phyloP scores from a whole-genome alignment of 176 grass and related monocot genomes.

The Cocos nucifera region DNA sequence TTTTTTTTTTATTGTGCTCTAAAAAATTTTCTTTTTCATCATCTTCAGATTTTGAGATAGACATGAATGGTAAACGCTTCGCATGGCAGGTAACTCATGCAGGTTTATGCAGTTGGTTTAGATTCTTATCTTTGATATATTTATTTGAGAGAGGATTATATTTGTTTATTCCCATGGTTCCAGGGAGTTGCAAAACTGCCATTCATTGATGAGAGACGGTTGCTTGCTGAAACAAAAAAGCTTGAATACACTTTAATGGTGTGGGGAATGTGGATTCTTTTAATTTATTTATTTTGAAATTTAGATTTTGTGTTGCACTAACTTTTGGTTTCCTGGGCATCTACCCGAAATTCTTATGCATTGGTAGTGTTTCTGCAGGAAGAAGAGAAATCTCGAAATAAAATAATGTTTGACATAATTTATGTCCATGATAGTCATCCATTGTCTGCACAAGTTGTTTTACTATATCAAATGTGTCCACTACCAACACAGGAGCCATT shows the following conservation, averaged over 20 bases:
- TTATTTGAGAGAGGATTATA: neutral
- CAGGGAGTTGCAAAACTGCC: slow-evolving; percentile 96
- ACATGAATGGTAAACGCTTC: slow-evolving; percentile 98
- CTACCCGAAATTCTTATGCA: too few species aligned
- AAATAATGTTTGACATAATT: slow-evolving; percentile 70
- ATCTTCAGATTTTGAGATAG: slow-evolving; percentile 85
- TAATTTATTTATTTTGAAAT: neutral
- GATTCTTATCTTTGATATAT: neutral
- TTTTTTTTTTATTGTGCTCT: neutral
- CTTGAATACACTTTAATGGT: slow-evolving; percentile 85
- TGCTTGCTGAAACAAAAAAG: slow-evolving; percentile 69
- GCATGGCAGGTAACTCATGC: slow-evolving; percentile 76
- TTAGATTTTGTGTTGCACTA: neutral
- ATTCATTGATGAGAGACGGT: slow-evolving; percentile 74
- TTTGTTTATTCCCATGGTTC: slow-evolving; percentile 17
- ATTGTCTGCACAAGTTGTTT: slow-evolving; percentile 49
- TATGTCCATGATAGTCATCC: slow-evolving; percentile 68
- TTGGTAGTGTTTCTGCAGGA: slow-evolving; percentile 39
- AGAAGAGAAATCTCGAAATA: slow-evolving; percentile 87
- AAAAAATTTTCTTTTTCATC: slow-evolving; percentile 21
- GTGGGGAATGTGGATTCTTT: slow-evolving; percentile 27
- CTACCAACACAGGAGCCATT: slow-evolving; percentile 33
- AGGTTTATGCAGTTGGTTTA: slow-evolving; percentile 3
- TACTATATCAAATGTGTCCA: slow-evolving; percentile 53
- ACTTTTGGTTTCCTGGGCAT: too few species aligned